phyloP scores from a whole-genome alignment of 2,329 filamentous ascomycete genomes.

The Diaporthe sp. region DNA sequence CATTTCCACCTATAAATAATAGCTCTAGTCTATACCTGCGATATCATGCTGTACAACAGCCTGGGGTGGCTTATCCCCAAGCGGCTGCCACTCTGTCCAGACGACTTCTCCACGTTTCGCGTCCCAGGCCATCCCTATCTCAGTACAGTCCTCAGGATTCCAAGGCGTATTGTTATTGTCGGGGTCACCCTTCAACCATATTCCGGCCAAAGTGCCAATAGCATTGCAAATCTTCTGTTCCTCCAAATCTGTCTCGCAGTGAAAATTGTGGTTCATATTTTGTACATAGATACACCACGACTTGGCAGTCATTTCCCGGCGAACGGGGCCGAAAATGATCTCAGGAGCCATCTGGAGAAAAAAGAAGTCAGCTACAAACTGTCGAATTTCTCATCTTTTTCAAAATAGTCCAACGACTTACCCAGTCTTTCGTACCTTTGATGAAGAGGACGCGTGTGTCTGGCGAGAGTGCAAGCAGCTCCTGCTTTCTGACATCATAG shows the following conservation, averaged over 20 bases:
- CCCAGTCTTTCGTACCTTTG: neutral
- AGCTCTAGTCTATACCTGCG: neutral
- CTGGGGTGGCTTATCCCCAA: neutral
- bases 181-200: neutral
- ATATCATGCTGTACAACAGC: neutral
- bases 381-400: neutral
- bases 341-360: neutral
- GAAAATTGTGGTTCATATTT: neutral
- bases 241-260: neutral
- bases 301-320: neutral
- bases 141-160: neutral
- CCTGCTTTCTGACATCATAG: neutral
- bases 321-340: neutral
- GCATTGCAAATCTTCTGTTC: conserved; percentile 1
- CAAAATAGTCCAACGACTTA: neutral
- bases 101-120: neutral
- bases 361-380: neutral
- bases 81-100: neutral
- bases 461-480: neutral
- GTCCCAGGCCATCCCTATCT: neutral
- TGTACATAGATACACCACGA: neutral
- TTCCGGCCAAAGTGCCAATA: neutral
- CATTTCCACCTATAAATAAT: neutral
- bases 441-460: conserved; percentile 3
- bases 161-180: neutral